These are phyloP conservation scores for Ascochyta clinopodiicola DNA, from an alignment of 2,329 filamentous ascomycete genomes.

Conservation along the genomic window DNA sequence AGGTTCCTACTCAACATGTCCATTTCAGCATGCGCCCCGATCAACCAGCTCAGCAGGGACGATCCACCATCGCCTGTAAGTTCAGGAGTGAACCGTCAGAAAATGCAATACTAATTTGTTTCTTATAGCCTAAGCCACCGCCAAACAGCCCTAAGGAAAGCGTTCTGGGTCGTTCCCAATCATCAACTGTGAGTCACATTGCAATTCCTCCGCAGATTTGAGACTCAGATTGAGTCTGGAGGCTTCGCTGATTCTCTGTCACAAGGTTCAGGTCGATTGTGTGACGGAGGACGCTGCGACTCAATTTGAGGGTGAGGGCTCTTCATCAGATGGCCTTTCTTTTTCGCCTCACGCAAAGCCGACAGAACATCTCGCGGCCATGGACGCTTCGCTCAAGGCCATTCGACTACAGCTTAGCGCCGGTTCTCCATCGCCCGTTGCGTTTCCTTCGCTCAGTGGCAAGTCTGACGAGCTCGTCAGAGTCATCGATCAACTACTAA, in stretches of 20 bases:
- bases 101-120: not conserved
- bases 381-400: not conserved
- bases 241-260: not conserved
- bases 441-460: not conserved
- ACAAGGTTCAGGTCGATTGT: not conserved
- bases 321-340: not conserved
- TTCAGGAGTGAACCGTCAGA: not conserved
- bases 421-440: not conserved
- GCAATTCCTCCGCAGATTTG: not conserved
- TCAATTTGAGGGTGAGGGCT: not conserved
- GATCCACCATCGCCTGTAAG: conserved; percentile 2
- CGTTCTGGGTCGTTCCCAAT: not conserved
- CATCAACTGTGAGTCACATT: not conserved
- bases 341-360: not conserved
- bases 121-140: not conserved
- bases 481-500: not conserved
- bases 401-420: not conserved
- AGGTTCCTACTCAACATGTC: not conserved
- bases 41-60: not conserved
- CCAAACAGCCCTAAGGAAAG: not conserved
- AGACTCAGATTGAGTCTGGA: not conserved
- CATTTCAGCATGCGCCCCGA: not conserved
- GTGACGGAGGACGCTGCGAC: not conserved
- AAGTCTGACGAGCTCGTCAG: not conserved
- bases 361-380: not conserved